A percentile compares a stretch with the other conserved stretches of the same genome.
Evolutionary conservation across 805 yeast species (phyloP).

Genomic region (Candida argentea): DNA sequence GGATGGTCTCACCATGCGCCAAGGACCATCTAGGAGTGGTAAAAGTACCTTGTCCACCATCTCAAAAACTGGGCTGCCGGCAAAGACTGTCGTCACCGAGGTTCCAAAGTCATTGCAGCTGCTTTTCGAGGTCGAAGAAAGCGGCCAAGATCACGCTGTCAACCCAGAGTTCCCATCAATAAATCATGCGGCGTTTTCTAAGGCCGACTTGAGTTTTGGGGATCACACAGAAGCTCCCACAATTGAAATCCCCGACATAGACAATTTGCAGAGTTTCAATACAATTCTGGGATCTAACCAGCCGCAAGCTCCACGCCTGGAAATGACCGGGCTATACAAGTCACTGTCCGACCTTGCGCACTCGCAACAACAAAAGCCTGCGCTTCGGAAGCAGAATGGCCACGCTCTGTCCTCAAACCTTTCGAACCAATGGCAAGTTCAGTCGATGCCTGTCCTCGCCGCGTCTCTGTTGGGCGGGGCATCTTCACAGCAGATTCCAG

Average conservation of each 20-base stretch:
- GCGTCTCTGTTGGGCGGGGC: conserved; percentile 1
- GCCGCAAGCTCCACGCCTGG: conserved; percentile 29
- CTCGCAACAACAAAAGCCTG: conserved; percentile 9
- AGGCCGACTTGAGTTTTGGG: too few species aligned
- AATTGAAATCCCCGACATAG: conserved; percentile 64
- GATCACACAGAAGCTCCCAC: conserved; percentile 46
- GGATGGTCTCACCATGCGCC: too few species aligned
- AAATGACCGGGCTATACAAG: conserved; percentile 32
- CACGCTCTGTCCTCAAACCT: conserved; percentile 2
- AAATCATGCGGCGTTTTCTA: too few species aligned
- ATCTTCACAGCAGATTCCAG: conserved; percentile 31
- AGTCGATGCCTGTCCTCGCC: too few species aligned
- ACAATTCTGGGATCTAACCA: conserved; percentile 3
- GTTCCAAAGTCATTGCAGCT: conserved; percentile 68
- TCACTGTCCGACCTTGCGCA: conserved; percentile 30
- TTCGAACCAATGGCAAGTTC: too few species aligned
- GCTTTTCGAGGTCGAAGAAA: conserved; percentile 47
- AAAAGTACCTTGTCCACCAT: conserved; percentile 3
- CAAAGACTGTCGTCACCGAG: conserved; percentile 20
- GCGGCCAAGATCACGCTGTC: neutral
- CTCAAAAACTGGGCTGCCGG: neutral
- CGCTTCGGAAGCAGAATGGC: conserved; percentile 1
- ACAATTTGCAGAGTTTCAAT: conserved; percentile 20
- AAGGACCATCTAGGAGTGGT: conserved; percentile 9
- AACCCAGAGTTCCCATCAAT: too few species aligned